Conservation (phyloP, 169 alveolate species). For the Plasmodium ovale region DNA sequence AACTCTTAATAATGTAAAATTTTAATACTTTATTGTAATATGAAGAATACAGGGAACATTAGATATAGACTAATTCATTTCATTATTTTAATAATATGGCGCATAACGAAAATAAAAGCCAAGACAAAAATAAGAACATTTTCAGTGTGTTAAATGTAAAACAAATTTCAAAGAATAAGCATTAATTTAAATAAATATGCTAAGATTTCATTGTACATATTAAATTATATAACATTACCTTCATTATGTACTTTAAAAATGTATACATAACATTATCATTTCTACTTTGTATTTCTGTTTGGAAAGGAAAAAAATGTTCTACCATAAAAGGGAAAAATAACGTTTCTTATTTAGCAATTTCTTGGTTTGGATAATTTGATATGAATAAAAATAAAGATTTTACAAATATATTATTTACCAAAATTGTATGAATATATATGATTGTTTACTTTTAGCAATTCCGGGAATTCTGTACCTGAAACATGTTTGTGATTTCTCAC, state of each 20-base stretch:
- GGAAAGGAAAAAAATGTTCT: neutral
- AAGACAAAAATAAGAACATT: too few relatives aligned
- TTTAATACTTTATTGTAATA: neutral
- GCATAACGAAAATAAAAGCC: too few relatives aligned
- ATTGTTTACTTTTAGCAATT: too few relatives aligned
- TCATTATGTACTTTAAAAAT: neutral
- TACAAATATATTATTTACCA: neutral
- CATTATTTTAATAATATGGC: too few relatives aligned
- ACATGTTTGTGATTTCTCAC: too few relatives aligned
- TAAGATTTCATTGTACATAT: neutral
- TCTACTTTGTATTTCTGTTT: neutral
- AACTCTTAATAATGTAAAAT: neutral
- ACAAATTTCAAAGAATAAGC: neutral
- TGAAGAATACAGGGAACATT: too few relatives aligned
- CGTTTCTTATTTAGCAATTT: too few relatives aligned
- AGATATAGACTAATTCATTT: too few relatives aligned
- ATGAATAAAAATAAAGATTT: neutral
- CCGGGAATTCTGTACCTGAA: too few relatives aligned
- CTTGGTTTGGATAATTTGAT: neutral
- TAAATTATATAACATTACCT: neutral
- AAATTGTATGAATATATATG: too few relatives aligned
- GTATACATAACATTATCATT: neutral
- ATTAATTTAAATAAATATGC: neutral
- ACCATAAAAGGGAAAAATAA: neutral
- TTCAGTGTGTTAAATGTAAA: neutral